Conservation (phyloP, 352 stramenopile species). For the Phytophthora foliorum region DNA sequence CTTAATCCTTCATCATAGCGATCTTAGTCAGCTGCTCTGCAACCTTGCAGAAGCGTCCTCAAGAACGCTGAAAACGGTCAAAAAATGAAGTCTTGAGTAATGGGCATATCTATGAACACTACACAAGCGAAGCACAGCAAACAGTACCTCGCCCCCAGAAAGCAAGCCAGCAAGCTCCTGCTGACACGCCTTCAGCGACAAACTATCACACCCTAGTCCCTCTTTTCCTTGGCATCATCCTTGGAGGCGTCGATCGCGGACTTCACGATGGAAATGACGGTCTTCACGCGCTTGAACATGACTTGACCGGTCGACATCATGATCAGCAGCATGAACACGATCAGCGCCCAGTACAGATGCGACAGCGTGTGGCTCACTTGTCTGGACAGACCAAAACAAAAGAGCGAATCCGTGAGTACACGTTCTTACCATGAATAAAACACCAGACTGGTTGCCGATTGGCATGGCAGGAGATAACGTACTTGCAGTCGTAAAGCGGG, state of each 20-base stretch:
- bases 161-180: conserved; percentile 20
- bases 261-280: conserved; percentile 77
- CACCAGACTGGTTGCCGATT: not conserved
- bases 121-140: conserved; percentile 21
- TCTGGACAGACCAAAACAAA: conserved; percentile 41
- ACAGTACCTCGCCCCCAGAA: conserved; percentile 18
- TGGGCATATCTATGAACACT: conserved; percentile 38
- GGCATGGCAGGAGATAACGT: conserved; percentile 43
- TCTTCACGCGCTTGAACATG: conserved; percentile 88
- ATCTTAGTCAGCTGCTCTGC: not conserved
- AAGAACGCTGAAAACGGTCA: not conserved
- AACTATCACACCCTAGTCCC: conserved; percentile 55
- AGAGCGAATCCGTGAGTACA: conserved; percentile 10
- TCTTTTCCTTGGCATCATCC: conserved; percentile 63
- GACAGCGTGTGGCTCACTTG: conserved; percentile 88
- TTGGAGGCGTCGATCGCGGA: conserved; percentile 66
- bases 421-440: conserved; percentile 9
- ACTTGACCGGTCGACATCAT: conserved; percentile 84
- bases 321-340: conserved; percentile 90
- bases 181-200: conserved; percentile 11
- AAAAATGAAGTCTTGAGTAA: not conserved
- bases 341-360: conserved; percentile 90
- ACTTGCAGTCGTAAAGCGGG: conserved; percentile 93
- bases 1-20: not conserved
- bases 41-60: no score